Percentiles rank a stretch among this genome's conserved stretches.
Evolutionary conservation across 2,329 filamentous ascomycete species (phyloP).

Genomic region (Diaporthe sp.): DNA sequence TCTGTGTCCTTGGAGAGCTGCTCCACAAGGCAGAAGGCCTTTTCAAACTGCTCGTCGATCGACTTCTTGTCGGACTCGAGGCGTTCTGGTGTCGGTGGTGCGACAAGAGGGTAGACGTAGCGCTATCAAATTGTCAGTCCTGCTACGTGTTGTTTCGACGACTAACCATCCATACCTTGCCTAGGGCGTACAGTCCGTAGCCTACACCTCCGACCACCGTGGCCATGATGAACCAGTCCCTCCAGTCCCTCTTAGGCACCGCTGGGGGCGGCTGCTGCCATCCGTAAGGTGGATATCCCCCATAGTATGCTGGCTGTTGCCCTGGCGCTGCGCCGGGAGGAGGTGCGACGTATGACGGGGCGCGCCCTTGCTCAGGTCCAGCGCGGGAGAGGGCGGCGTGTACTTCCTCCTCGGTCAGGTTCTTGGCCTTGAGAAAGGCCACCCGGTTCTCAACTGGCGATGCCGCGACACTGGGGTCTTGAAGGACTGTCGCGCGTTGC

Average conservation of each 20-base stretch:
- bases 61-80: conserved; percentile 93
- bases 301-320: conserved; percentile 61
- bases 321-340: conserved; percentile 59
- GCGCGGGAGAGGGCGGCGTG: conserved; percentile 84
- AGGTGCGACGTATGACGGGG: conserved; percentile 59
- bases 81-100: conserved; percentile 93
- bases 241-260: conserved; percentile 89
- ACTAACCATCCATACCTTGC: conserved; percentile 73
- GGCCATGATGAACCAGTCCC: conserved; percentile 99
- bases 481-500: conserved; percentile 76
- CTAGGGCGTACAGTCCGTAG: conserved; percentile 89
- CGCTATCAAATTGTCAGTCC: conserved; percentile 65
- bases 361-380: conserved; percentile 67
- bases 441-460: conserved; percentile 94
- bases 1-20: conserved; percentile 93
- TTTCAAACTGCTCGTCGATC: conserved; percentile 94
- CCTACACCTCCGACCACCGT: conserved; percentile 91
- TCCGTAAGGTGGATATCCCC: conserved; percentile 62
- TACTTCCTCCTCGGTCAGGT: conserved; percentile 96
- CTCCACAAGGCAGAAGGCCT: conserved; percentile 90
- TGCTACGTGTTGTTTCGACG: no score
- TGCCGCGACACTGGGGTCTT: conserved; percentile 90
- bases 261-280: conserved; percentile 71
- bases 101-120: conserved; percentile 91
- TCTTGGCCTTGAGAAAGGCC: conserved; percentile 95